A percentile compares a stretch with the other conserved stretches of the same genome.
Evolutionary conservation across 305 asterid genomes (phyloP).

Genomic region (Solanum aculeatissimum): DNA sequence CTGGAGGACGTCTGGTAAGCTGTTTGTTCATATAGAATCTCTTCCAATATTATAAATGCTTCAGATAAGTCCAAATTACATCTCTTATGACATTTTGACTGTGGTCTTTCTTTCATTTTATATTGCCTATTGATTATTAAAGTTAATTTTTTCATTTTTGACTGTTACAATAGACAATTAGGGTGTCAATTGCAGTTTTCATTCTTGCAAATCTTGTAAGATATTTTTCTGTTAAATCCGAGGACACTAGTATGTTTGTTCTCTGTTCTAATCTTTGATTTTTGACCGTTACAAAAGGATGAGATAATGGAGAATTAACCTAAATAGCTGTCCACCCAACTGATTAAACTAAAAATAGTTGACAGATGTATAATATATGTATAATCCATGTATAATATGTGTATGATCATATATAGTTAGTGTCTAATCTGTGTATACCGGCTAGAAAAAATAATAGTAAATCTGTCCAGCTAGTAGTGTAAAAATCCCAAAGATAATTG

Average conservation of each 20-base stretch:
- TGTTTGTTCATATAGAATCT: not conserved
- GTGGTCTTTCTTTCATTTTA: not conserved
- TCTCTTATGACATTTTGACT: not conserved
- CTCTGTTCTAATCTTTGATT: not conserved
- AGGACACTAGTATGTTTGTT: not conserved
- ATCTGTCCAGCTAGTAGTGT: not conserved
- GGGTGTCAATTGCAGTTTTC: not conserved
- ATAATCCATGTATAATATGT: not conserved
- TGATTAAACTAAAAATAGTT: too few relatives aligned
- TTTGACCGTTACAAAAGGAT: too few relatives aligned
- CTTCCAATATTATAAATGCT: constrained; percentile 7
- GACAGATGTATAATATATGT: too few relatives aligned
- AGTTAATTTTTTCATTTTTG: not conserved
- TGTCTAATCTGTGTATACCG: not conserved
- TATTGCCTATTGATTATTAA: not conserved
- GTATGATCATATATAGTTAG: too few relatives aligned
- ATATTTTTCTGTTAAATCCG: not conserved
- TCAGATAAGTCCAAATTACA: not conserved
- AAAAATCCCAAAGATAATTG: not conserved
- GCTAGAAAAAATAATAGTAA: not conserved
- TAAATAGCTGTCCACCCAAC: too few relatives aligned
- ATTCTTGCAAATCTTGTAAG: not conserved
- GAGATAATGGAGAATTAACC: too few relatives aligned
- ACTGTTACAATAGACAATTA: not conserved
- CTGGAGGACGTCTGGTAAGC: constrained; percentile 93